phyloP scores from a whole-genome alignment of 177 flowering plant genomes.

The Telopea speciosissima region DNA sequence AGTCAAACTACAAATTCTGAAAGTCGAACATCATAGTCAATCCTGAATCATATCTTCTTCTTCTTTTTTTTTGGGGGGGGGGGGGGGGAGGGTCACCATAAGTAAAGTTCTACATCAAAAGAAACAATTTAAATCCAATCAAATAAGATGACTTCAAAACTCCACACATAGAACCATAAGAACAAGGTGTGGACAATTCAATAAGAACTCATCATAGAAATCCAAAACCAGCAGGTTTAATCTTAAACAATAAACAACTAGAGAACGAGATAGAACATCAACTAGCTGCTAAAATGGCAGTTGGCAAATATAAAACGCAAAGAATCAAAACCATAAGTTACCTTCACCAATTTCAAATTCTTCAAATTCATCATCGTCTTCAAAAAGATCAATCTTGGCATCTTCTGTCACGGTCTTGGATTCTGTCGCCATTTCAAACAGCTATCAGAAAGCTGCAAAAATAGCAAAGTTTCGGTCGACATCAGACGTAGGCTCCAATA shows the following conservation, averaged over 20 bases:
- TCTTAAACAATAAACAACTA: not conserved
- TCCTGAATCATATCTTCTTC: no score
- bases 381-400: not conserved
- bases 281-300: not conserved
- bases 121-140: no score
- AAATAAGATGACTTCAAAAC: not conserved
- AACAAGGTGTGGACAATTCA: not conserved
- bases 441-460: slow-evolving; percentile 3
- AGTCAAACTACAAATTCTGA: no score
- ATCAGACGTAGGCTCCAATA: no score
- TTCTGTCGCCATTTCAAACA: not conserved
- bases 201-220: not conserved
- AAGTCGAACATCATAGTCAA: no score
- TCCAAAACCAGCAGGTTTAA: not conserved
- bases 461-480: no score
- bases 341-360: not conserved
- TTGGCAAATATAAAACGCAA: not conserved
- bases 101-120: no score
- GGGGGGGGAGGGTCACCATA: no score
- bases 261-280: not conserved
- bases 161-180: not conserved
- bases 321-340: not conserved
- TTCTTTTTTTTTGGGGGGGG: no score
- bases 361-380: not conserved
- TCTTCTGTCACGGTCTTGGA: not conserved